Evolutionary conservation across 176 grass and related monocot species (phyloP), one percentile per base, ranked within the genome.

Genomic region (Sorghum bicolor): DNA sequence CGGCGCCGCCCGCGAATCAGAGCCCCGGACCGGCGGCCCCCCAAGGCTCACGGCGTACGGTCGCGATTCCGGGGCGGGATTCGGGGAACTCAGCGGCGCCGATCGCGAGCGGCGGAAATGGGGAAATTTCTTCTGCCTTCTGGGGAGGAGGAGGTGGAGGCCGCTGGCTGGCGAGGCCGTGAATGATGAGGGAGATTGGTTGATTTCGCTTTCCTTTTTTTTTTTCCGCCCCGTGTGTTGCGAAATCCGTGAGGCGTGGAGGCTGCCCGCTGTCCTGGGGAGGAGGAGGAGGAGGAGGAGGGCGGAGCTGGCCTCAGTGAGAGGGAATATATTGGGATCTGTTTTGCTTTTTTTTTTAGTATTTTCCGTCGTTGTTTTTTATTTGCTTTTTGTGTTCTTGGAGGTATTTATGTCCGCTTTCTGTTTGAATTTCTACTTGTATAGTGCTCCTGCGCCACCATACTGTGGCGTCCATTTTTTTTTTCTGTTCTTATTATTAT

Each of bases 231-330:
- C 2, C 31, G 44, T 71, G 57, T 24, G 33, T 34, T 34, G 79
- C 40, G 57, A 83, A 86, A 90, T 90, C 88, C 74, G 88, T 83
- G 88, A 86, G 34, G 79, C 88, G 57, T 78, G 39, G 85, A 39
- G 43, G 39, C 17, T 14, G 68, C 10, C 52, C 52, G 40, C 26
- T 72, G 70, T 43, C 70, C 40, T 71, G 70, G 40, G 5, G 48
- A 24, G 16, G 62, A 2, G 70, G 22, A 9, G 14, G 11, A 15
- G 29, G 16, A 13, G 39, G 10, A 9, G 39, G 36, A 25, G 74
- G 30, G 0, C 10, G 16, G 61, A 90, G 83, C 79, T 86, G 44
- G 83, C 61, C 25, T 41, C 12, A 19, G 69, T 19, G 60, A 32
- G 19, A 81, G 72, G 43, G 63, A 87, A 75, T 87, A 75, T 72